Conservation (phyloP, 2,329 filamentous ascomycete genomes). For the Zopfia rhizophila region DNA sequence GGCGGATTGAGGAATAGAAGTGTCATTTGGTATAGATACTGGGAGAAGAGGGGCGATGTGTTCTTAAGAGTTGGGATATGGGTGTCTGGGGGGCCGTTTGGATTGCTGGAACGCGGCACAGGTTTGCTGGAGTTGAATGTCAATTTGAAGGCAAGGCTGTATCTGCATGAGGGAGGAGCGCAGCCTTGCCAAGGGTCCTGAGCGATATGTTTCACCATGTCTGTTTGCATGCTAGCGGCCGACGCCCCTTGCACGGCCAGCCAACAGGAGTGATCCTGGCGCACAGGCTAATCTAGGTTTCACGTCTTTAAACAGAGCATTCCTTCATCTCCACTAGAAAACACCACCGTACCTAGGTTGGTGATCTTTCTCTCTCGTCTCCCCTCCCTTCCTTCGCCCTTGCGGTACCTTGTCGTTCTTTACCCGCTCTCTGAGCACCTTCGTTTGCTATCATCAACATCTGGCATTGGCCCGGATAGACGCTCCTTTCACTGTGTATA, state of each 20-base stretch:
- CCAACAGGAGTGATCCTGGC: constrained; percentile 33
- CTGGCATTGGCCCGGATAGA: constrained; percentile 30
- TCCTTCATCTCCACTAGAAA: constrained; percentile 51
- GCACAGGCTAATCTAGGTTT: constrained; percentile 42
- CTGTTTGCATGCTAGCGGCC: constrained; percentile 36
- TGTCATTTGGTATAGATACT: too few species aligned
- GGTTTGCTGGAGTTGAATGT: neutral
- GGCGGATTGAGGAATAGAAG: too few species aligned
- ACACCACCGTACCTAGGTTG: constrained; percentile 33
- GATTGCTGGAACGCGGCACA: neutral
- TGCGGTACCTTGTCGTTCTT: constrained; percentile 43
- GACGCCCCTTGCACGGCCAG: constrained; percentile 21
- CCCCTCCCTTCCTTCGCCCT: constrained; percentile 27
- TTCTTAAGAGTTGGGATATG: neutral
- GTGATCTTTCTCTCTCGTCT: constrained; percentile 34
- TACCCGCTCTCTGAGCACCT: constrained; percentile 29
- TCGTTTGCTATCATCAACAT: constrained; percentile 35
- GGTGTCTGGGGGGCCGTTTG: neutral
- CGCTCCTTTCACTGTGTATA: constrained; percentile 42
- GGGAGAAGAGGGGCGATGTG: constrained; percentile 11
- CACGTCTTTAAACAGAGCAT: constrained; percentile 48
- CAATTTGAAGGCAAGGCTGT: constrained; percentile 17
- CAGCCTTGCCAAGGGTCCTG: constrained; percentile 33
- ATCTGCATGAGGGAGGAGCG: constrained; percentile 1
- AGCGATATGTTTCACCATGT: constrained; percentile 45